Percentiles rank a stretch among this genome's conserved stretches.
These are phyloP conservation scores for Blastocystis sp. DNA, from an alignment of 352 stramenopile species.

Conservation along the genomic window DNA sequence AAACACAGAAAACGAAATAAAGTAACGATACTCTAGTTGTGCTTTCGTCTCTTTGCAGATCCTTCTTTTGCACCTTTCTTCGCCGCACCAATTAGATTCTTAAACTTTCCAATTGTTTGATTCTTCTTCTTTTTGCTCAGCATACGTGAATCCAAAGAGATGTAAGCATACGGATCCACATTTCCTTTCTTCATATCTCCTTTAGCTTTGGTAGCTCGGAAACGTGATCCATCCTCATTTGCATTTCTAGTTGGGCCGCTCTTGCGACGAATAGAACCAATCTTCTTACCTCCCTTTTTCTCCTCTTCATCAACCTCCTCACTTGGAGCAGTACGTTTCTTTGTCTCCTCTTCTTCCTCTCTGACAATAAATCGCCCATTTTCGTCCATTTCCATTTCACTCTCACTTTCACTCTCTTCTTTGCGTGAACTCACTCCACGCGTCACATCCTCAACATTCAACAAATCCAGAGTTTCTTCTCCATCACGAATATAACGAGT, in stretches of 20 bases:
- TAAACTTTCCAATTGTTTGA: constrained; percentile 58
- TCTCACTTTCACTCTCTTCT: neutral
- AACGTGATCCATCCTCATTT: constrained; percentile 19
- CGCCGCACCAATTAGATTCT: constrained; percentile 55
- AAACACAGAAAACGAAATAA: constrained; percentile 16
- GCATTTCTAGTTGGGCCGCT: neutral
- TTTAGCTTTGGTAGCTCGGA: neutral
- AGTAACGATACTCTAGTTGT: neutral
- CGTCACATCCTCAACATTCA: constrained; percentile 23
- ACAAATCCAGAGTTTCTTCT: constrained; percentile 26
- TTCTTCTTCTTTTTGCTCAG: constrained; percentile 66
- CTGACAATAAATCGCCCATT: constrained; percentile 2
- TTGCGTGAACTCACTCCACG: neutral
- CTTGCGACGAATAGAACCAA: neutral
- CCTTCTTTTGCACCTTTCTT: constrained; percentile 49
- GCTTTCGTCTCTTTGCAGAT: neutral
- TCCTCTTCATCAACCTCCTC: constrained; percentile 15
- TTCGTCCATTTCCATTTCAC: constrained; percentile 36
- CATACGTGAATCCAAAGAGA: constrained; percentile 26
- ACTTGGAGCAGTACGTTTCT: neutral
- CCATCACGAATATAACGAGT: constrained; percentile 16
- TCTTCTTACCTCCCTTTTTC: neutral
- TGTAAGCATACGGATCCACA: constrained; percentile 59
- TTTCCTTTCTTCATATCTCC: constrained; percentile 66
- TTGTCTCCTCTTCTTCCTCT: neutral